These are phyloP conservation scores for Babesia ovis DNA, from an alignment of 169 alveolate genomes.

Conservation along the genomic window DNA sequence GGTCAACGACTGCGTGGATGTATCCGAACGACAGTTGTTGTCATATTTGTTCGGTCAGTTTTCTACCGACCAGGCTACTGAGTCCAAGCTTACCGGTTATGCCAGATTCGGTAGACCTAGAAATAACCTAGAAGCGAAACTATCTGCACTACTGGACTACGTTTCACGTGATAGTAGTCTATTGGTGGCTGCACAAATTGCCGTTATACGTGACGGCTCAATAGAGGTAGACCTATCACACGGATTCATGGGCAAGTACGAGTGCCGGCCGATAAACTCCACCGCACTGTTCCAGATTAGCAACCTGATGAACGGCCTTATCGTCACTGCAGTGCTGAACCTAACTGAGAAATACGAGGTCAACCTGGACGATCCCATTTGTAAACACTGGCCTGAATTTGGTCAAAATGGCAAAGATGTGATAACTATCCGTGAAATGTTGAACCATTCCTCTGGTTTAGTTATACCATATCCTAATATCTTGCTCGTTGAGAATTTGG, in stretches of 20 bases:
- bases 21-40: constrained; percentile 5
- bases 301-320: constrained; percentile 58
- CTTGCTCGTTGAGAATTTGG: constrained; percentile 35
- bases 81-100: not conserved
- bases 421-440: constrained; percentile 36
- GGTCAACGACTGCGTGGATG: constrained; percentile 16
- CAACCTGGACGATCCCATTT: constrained; percentile 59
- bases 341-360: constrained; percentile 47
- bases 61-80: not conserved
- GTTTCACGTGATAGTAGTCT: constrained; percentile 42
- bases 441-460: constrained; percentile 55
- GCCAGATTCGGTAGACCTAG: constrained; percentile 17
- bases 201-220: constrained; percentile 65
- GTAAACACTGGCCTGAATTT: constrained; percentile 58
- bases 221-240: constrained; percentile 70
- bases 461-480: constrained; percentile 33
- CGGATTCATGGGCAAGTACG: constrained; percentile 70
- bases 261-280: constrained; percentile 71
- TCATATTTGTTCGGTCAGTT: not conserved
- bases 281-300: constrained; percentile 72
- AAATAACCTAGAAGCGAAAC: constrained; percentile 35
- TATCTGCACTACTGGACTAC: constrained; percentile 40
- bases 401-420: constrained; percentile 50
- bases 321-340: constrained; percentile 68
- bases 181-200: constrained; percentile 69